phyloP scores from a whole-genome alignment of 179 eudicot species.

The Silene noctiflora region DNA sequence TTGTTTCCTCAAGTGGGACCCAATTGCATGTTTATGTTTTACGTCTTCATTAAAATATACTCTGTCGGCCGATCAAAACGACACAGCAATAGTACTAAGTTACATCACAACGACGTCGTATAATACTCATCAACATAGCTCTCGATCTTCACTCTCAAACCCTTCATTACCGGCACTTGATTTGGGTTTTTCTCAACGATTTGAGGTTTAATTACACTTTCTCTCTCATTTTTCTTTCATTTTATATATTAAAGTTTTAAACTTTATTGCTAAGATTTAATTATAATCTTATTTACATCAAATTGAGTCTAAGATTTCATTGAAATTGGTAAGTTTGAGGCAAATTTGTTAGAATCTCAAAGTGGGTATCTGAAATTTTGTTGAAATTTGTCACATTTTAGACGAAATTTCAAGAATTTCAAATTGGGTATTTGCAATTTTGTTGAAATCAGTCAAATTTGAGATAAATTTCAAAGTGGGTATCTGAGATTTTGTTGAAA shows the following conservation, averaged over 20 bases:
- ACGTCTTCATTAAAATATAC: background rate
- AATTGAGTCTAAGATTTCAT: background rate
- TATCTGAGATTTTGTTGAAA: slow-evolving; percentile 3
- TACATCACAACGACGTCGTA: background rate
- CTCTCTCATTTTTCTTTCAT: background rate
- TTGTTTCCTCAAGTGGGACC: background rate
- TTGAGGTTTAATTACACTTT: slow-evolving; percentile 15
- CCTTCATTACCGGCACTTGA: slow-evolving; percentile 9
- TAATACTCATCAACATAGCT: background rate
- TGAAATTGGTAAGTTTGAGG: background rate
- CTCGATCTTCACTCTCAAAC: background rate
- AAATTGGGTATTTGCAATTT: slow-evolving; percentile 4
- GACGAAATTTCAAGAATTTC: background rate
- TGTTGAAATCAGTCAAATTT: background rate
- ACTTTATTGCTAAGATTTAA: slow-evolving; percentile 11
- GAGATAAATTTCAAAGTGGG: background rate
- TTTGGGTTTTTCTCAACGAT: slow-evolving; percentile 4
- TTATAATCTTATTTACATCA: background rate
- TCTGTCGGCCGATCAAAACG: background rate
- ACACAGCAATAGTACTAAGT: background rate
- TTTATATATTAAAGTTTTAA: background rate
- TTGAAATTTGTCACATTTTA: background rate
- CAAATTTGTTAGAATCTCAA: background rate
- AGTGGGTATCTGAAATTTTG: slow-evolving; percentile 16
- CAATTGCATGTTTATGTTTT: background rate